Percentiles rank a stretch among this genome's conserved stretches.
Conservation (phyloP, 1,139 yeast species). For the Diutina siamensis region DNA sequence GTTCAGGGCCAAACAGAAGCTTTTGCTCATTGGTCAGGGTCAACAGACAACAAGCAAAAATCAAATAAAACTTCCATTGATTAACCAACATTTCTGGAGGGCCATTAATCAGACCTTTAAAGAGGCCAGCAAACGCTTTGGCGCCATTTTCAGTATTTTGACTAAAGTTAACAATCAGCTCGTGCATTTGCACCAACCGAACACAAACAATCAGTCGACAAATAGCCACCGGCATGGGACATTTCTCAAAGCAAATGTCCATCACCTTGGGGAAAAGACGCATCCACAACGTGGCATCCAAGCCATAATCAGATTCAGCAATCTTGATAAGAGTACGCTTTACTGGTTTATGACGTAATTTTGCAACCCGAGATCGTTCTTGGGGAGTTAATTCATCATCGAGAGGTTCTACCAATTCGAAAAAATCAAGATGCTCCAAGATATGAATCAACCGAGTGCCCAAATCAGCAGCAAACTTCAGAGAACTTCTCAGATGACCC, state of each 20-base stretch:
- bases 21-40: slow-evolving; percentile 84
- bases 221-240: slow-evolving; percentile 90
- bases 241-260: slow-evolving; percentile 60
- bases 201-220: slow-evolving; percentile 91
- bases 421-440: slow-evolving; percentile 58
- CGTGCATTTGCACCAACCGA: slow-evolving; percentile 82
- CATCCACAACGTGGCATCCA: slow-evolving; percentile 93
- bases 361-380: slow-evolving; percentile 61
- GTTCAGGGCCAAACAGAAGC: slow-evolving; percentile 47
- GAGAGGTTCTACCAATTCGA: slow-evolving; percentile 50
- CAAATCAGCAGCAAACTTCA: slow-evolving; percentile 67
- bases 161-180: slow-evolving; percentile 54
- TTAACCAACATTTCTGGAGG: slow-evolving; percentile 71
- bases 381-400: slow-evolving; percentile 65
- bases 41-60: slow-evolving; percentile 85
- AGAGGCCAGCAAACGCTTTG: slow-evolving; percentile 20
- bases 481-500: slow-evolving; percentile 46
- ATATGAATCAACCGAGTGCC: slow-evolving; percentile 74
- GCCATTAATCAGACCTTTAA: slow-evolving; percentile 18
- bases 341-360: slow-evolving; percentile 37
- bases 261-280: slow-evolving; percentile 72
- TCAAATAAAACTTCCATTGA: slow-evolving; percentile 81
- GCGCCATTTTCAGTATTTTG: slow-evolving; percentile 35
- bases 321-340: slow-evolving; percentile 57
- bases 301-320: slow-evolving; percentile 89